Percentiles rank a stretch among this genome's conserved stretches.
phyloP scores from a whole-genome alignment of 495 filamentous ascomycete species.

The Aspergillus nanangensis region DNA sequence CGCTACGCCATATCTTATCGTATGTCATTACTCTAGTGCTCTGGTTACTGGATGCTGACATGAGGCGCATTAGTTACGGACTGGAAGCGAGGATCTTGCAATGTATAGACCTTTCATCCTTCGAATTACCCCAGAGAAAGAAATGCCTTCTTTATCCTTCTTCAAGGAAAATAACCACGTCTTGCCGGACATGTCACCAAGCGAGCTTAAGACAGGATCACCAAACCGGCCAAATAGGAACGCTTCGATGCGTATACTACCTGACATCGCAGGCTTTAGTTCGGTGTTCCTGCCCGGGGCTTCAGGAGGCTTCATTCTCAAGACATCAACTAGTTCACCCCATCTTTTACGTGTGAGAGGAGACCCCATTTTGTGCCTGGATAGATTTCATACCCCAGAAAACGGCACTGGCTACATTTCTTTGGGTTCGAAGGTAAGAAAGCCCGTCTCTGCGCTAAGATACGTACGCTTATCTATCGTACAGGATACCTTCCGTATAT shows the following conservation, averaged over 20 bases:
- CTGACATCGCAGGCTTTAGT: conserved; percentile 68
- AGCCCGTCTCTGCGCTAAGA: background rate
- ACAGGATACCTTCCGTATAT: conserved; percentile 61
- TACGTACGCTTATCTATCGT: conserved; percentile 15
- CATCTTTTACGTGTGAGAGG: conserved; percentile 68
- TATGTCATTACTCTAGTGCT: conserved; percentile 31
- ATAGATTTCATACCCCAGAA: conserved; percentile 61
- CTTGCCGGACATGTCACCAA: conserved; percentile 47
- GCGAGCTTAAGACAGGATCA: conserved; percentile 25
- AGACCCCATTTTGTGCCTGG: conserved; percentile 59
- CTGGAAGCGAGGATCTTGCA: conserved; percentile 73
- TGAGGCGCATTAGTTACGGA: conserved; percentile 65
- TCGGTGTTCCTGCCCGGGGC: conserved; percentile 75
- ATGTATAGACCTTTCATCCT: conserved; percentile 76
- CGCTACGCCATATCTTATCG: conserved; percentile 75
- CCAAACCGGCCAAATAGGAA: conserved; percentile 34
- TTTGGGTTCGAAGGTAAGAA: conserved; percentile 52
- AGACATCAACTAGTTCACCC: conserved; percentile 68
- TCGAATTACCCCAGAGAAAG: conserved; percentile 19
- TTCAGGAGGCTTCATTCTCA: conserved; percentile 75
- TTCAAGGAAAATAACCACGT: conserved; percentile 65
- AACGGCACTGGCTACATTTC: conserved; percentile 80
- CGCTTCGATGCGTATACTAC: conserved; percentile 54
- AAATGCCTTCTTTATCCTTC: conserved; percentile 57
- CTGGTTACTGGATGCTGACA: conserved; percentile 59